These are phyloP conservation scores for Dactylorhiza incarnata DNA, from an alignment of 106 monocot genomes.

Conservation along the genomic window DNA sequence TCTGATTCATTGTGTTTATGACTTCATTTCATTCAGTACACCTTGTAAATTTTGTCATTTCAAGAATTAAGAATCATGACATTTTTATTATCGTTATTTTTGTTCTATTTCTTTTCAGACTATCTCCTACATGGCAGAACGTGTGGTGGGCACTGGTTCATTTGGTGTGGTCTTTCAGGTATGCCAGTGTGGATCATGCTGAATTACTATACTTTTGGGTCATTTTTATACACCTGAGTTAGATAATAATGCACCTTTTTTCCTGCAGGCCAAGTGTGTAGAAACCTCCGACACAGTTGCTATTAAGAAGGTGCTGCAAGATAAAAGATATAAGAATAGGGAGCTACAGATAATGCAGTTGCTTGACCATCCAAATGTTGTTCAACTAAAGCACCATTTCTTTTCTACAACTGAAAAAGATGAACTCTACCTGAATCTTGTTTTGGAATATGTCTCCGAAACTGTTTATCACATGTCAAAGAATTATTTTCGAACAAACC, in stretches of 20 bases:
- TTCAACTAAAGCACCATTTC: slow-evolving; percentile 51
- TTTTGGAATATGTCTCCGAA: slow-evolving; percentile 58
- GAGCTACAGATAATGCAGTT: slow-evolving; percentile 57
- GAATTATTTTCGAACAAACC: slow-evolving; percentile 36
- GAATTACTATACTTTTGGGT: not conserved
- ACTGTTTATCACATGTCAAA: slow-evolving; percentile 41
- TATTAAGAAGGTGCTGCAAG: slow-evolving; percentile 72
- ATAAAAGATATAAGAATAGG: slow-evolving; percentile 70
- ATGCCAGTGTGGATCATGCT: slow-evolving; percentile 4
- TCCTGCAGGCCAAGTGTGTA: slow-evolving; percentile 50
- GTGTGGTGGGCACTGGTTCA: slow-evolving; percentile 65
- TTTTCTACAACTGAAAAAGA: slow-evolving; percentile 59
- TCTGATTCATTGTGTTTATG: not conserved
- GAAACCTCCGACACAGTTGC: slow-evolving; percentile 58
- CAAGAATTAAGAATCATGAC: not conserved
- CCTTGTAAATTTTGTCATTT: not conserved
- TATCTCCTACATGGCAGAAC: slow-evolving; percentile 63
- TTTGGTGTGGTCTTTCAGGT: slow-evolving; percentile 79
- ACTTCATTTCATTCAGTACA: not conserved
- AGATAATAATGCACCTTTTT: not conserved
- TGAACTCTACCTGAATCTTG: slow-evolving; percentile 66
- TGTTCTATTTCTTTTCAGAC: slow-evolving; percentile 25
- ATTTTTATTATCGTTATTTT: not conserved
- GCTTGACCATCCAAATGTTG: slow-evolving; percentile 60
- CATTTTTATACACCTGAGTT: not conserved